Evolutionary conservation across 441 rosid genomes (phyloP).

Genomic region (Gossypium gossypioides): DNA sequence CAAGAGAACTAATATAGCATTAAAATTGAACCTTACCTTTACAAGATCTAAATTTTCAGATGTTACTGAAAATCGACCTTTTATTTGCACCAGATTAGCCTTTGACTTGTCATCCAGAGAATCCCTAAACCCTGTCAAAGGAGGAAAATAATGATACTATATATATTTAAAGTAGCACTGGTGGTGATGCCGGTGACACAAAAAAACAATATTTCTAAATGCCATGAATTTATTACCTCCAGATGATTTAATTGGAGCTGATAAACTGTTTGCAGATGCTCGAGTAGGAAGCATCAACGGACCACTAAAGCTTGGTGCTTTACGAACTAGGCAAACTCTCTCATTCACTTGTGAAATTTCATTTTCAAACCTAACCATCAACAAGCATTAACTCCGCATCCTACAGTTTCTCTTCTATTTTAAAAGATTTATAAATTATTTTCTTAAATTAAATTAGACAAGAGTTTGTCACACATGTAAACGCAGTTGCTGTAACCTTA

Average conservation of each 20-base stretch:
- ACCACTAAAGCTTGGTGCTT: slow-evolving; percentile 89
- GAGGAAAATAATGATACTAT: slow-evolving; percentile 7
- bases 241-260: slow-evolving; percentile 94
- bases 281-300: slow-evolving; percentile 88
- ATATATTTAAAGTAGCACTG: not conserved
- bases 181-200: not conserved
- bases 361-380: slow-evolving; percentile 45
- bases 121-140: slow-evolving; percentile 68
- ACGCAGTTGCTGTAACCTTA: not conserved
- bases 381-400: slow-evolving; percentile 9
- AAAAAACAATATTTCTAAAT: slow-evolving; percentile 1
- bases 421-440: not conserved
- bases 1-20: slow-evolving; percentile 14
- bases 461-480: not conserved
- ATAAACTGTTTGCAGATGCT: slow-evolving; percentile 94
- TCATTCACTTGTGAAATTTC: slow-evolving; percentile 44
- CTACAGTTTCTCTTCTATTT: slow-evolving; percentile 3
- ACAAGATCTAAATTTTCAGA: slow-evolving; percentile 90
- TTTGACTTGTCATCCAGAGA: slow-evolving; percentile 85
- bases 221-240: slow-evolving; percentile 41
- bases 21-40: slow-evolving; percentile 47
- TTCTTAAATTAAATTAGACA: not conserved
- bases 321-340: slow-evolving; percentile 39
- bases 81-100: slow-evolving; percentile 83
- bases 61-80: slow-evolving; percentile 94